phyloP scores from a whole-genome alignment of 1,139 yeast genomes.

The Pichia norvegensis region DNA sequence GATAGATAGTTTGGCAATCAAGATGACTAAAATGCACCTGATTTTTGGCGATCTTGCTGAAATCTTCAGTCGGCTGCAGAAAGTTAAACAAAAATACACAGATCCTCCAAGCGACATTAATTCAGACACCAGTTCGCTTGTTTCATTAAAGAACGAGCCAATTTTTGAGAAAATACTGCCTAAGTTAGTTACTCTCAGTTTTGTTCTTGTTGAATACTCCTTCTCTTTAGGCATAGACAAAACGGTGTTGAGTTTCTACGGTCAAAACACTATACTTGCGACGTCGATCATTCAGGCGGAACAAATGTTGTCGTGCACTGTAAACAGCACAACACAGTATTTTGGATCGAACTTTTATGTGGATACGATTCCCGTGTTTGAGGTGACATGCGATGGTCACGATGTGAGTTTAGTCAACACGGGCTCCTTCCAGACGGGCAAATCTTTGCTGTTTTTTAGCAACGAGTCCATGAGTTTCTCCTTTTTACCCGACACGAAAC shows the following conservation, averaged over 20 bases:
- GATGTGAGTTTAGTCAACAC: constrained; percentile 17
- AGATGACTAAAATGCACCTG: constrained; percentile 13
- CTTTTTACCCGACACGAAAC: constrained; percentile 18
- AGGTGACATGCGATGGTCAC: constrained; percentile 14
- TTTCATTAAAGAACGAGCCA: constrained; percentile 10
- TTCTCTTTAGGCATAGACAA: constrained; percentile 20
- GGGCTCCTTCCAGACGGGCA: constrained; percentile 19
- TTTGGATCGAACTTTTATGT: constrained; percentile 8
- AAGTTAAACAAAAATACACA: background rate
- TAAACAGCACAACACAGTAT: constrained; percentile 12
- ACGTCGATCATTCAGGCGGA: constrained; percentile 14
- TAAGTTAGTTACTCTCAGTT: constrained; percentile 14
- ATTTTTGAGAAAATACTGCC: constrained; percentile 13
- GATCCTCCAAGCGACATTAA: background rate
- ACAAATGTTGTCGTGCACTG: constrained; percentile 18
- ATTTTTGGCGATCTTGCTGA: background rate
- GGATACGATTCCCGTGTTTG: constrained; percentile 13
- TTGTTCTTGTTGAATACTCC: constrained; percentile 16
- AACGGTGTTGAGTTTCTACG: constrained; percentile 14
- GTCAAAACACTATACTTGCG: constrained; percentile 14
- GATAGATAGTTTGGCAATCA: constrained; percentile 15
- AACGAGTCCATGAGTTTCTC: constrained; percentile 13
- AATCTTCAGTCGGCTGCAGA: constrained; percentile 3
- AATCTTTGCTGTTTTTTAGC: constrained; percentile 15
- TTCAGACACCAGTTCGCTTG: constrained; percentile 10